phyloP scores from a whole-genome alignment of 2,329 filamentous ascomycete species.

The Cladorrhinum sp. region DNA sequence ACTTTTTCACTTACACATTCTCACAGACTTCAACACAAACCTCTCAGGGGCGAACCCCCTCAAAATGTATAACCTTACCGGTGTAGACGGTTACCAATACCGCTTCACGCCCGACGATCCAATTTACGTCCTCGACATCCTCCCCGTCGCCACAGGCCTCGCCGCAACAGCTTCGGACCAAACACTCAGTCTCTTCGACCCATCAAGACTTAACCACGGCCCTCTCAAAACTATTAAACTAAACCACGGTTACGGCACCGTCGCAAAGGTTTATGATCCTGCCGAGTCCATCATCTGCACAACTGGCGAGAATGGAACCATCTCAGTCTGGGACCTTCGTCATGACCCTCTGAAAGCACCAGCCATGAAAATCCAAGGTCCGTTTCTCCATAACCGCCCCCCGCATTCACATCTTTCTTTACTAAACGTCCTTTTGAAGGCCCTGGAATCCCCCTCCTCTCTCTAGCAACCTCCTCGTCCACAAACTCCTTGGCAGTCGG shows the following conservation, averaged over 20 bases:
- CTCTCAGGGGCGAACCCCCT: not conserved
- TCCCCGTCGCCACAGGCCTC: conserved; percentile 48
- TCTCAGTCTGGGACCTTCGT: conserved; percentile 65
- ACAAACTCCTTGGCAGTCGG: conserved; percentile 65
- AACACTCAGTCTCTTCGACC: conserved; percentile 63
- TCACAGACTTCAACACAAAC: not conserved
- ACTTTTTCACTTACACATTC: not conserved
- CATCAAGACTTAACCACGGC: conserved; percentile 50
- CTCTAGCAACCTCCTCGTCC: conserved; percentile 58
- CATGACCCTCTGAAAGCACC: conserved; percentile 38
- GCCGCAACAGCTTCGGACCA: conserved; percentile 69
- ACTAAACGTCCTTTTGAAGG: not conserved
- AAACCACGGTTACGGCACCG: conserved; percentile 61
- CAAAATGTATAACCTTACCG: conserved; percentile 42
- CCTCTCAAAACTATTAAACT: conserved; percentile 48
- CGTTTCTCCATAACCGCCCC: conserved; percentile 30
- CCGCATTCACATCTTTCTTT: not conserved
- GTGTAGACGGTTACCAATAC: conserved; percentile 40
- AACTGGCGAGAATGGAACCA: conserved; percentile 66
- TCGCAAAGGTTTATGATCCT: conserved; percentile 54
- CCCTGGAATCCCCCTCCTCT: conserved; percentile 45
- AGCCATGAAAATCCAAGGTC: conserved; percentile 44
- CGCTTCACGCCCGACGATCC: conserved; percentile 33
- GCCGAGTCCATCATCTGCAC: conserved; percentile 59
- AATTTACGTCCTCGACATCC: conserved; percentile 58